Evolutionary conservation across 768 basidiomycete genomes (phyloP).

Genomic region (Lanmaoa pseudosensibilis): DNA sequence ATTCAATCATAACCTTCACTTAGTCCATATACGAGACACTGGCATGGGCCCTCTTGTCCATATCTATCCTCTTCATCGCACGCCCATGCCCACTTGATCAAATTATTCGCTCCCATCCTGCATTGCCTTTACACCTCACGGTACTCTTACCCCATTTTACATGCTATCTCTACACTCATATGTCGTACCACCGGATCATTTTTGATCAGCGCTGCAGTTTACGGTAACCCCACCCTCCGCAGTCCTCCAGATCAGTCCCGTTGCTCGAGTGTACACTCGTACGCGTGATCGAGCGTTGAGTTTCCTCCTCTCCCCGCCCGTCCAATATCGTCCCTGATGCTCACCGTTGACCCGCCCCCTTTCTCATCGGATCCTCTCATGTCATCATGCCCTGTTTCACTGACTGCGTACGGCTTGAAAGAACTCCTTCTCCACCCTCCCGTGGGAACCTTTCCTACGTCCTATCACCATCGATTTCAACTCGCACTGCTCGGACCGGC

Average conservation of each 20-base stretch:
- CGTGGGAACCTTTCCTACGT: slow-evolving; percentile 6
- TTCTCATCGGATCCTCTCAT: neutral
- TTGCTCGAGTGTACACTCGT: neutral
- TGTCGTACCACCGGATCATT: neutral
- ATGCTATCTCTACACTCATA: neutral
- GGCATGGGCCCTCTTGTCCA: neutral
- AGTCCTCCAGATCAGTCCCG: too few relatives aligned
- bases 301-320: neutral
- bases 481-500: slow-evolving; percentile 6
- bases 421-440: neutral
- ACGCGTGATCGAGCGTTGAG: neutral
- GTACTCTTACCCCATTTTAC: neutral
- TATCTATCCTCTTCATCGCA: neutral
- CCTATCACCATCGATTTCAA: neutral
- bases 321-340: too few relatives aligned
- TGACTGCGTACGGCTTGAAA: neutral
- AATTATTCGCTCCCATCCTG: too few relatives aligned
- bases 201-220: too few relatives aligned
- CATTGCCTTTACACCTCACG: neutral
- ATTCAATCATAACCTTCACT: slow-evolving; percentile 5
- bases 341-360: neutral
- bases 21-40: neutral
- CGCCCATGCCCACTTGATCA: neutral
- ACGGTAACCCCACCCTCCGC: too few relatives aligned
- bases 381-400: neutral